phyloP scores from a whole-genome alignment of 169 alveolate genomes.

The Plasmodium malariae region DNA sequence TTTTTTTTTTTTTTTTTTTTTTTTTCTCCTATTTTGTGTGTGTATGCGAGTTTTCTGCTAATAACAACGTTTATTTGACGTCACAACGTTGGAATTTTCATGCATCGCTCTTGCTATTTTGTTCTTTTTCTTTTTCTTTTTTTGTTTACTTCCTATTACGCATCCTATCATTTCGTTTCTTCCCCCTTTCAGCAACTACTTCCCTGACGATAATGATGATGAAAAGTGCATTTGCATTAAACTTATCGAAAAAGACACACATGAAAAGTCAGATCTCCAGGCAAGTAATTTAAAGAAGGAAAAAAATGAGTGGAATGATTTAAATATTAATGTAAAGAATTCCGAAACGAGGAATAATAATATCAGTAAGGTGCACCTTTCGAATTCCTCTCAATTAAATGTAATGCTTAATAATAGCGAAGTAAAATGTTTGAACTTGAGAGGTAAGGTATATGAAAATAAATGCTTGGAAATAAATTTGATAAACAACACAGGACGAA shows the following conservation, averaged over 20 bases:
- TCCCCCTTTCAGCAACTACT: conserved; percentile 6
- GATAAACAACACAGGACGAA: conserved; percentile 21
- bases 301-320: conserved; percentile 14
- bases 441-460: conserved; percentile 66
- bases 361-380: neutral
- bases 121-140: too few relatives aligned
- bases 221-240: conserved; percentile 66
- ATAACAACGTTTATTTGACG: too few relatives aligned
- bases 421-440: conserved; percentile 38
- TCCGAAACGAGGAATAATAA: neutral
- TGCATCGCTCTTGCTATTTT: too few relatives aligned
- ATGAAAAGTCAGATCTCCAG: neutral
- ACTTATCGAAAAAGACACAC: conserved; percentile 5
- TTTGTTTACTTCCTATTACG: neutral
- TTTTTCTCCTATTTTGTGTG: neutral
- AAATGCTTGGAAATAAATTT: conserved; percentile 53
- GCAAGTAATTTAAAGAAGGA: conserved; percentile 6
- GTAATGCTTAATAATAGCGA: conserved; percentile 62
- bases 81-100: too few relatives aligned
- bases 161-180: neutral
- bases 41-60: neutral
- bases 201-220: conserved; percentile 20
- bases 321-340: neutral
- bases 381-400: conserved; percentile 37
- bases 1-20: conserved; percentile 28